phyloP scores from a whole-genome alignment of 108 stramenopile genomes.

The Parietichytrium sp. region DNA sequence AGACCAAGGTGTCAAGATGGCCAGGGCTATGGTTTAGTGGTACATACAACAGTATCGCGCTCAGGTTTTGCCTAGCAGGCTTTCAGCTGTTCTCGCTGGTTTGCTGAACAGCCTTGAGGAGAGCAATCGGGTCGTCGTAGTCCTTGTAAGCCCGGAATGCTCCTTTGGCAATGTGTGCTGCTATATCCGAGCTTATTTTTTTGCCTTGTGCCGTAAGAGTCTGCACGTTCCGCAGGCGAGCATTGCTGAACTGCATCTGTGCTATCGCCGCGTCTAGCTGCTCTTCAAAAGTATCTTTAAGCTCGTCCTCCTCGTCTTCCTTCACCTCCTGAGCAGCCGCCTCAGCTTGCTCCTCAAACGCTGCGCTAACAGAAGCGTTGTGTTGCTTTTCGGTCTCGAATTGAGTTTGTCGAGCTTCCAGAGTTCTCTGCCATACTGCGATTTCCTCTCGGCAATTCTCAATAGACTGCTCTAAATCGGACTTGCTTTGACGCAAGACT shows the following conservation, averaged over 20 bases:
- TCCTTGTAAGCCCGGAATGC: background rate
- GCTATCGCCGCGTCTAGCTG: background rate
- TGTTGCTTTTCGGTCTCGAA: background rate
- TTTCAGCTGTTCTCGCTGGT: too few species aligned
- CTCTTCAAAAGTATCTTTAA: background rate
- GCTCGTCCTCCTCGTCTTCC: background rate
- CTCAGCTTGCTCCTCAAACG: background rate
- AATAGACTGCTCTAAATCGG: too few species aligned
- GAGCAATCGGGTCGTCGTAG: background rate
- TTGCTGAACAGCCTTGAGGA: slow-evolving; percentile 29
- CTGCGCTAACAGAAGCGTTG: background rate
- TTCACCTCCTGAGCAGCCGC: background rate
- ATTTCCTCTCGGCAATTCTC: too few species aligned
- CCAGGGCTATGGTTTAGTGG: too few species aligned
- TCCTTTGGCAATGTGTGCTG: background rate
- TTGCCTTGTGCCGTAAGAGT: background rate
- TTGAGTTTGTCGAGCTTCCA: too few species aligned
- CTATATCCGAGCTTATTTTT: background rate
- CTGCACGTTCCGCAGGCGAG: background rate
- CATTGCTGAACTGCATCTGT: slow-evolving; percentile 8
- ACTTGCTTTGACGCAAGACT: too few species aligned
- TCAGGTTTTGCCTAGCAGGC: too few species aligned
- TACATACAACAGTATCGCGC: too few species aligned
- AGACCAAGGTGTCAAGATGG: too few species aligned
- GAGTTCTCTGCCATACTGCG: too few species aligned